Percentiles rank a stretch among this genome's conserved stretches.
Evolutionary conservation across 2,329 filamentous ascomycete genomes (phyloP).

Genomic region (Exophiala mesophila): DNA sequence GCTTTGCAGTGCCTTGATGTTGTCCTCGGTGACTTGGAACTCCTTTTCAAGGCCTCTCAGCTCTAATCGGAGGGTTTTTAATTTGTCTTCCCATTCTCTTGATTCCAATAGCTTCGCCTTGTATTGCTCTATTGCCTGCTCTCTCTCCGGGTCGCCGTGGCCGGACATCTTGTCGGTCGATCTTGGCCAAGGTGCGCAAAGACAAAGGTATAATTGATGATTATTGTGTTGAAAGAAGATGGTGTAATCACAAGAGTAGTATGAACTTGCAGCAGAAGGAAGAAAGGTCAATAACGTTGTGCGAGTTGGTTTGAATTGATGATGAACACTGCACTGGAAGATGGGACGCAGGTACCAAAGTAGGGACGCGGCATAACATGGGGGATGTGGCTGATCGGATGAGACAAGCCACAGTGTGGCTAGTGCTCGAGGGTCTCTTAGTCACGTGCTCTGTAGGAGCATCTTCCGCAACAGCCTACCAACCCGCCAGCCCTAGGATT

Average conservation of each 20-base stretch:
- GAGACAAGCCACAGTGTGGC: background rate
- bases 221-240: too few relatives aligned
- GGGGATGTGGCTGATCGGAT: too few relatives aligned
- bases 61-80: conserved; percentile 87
- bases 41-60: conserved; percentile 95
- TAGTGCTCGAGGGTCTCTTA: background rate
- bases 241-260: too few relatives aligned
- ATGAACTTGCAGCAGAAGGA: too few relatives aligned
- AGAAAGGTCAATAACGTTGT: background rate
- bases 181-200: too few relatives aligned
- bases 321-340: conserved; percentile 5
- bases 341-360: conserved; percentile 22
- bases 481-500: too few relatives aligned
- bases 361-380: conserved; percentile 15
- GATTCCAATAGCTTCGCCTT: conserved; percentile 84
- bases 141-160: conserved; percentile 49
- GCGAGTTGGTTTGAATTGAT: background rate
- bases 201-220: too few relatives aligned
- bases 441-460: too few relatives aligned
- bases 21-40: conserved; percentile 95
- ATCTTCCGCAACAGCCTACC: too few relatives aligned
- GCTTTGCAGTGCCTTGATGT: conserved; percentile 98
- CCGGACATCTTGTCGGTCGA: conserved; percentile 29
- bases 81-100: conserved; percentile 96
- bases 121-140: conserved; percentile 71